phyloP scores from a whole-genome alignment of 805 yeast species.

The Pichia deserticola region DNA sequence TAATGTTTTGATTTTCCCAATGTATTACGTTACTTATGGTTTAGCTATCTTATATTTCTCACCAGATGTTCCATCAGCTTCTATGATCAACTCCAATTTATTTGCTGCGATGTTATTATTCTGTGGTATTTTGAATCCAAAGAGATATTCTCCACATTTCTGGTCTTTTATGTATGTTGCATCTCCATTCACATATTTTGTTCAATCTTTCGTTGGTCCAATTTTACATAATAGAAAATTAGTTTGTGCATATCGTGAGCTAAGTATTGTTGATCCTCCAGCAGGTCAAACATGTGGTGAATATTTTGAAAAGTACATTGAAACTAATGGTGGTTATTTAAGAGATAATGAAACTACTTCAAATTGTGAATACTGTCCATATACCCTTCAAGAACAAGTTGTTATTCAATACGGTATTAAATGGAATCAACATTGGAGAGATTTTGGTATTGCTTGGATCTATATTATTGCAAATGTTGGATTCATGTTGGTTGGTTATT shows the following conservation, averaged over 20 bases:
- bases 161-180: conserved; percentile 56
- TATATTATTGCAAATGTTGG: conserved; percentile 43
- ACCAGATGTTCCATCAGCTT: conserved; percentile 62
- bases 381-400: conserved; percentile 38
- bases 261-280: conserved; percentile 46
- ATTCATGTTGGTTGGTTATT: conserved; percentile 14
- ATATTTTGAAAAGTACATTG: conserved; percentile 37
- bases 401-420: conserved; percentile 36
- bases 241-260: conserved; percentile 41
- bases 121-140: conserved; percentile 64
- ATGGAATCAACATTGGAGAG: conserved; percentile 54
- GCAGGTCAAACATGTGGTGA: conserved; percentile 57
- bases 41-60: conserved; percentile 48
- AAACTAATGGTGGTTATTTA: conserved; percentile 47
- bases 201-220: conserved; percentile 44
- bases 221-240: conserved; percentile 45
- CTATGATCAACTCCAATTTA: conserved; percentile 47
- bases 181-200: conserved; percentile 67
- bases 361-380: conserved; percentile 44
- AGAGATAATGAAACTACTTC: conserved; percentile 42
- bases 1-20: conserved; percentile 33
- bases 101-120: conserved; percentile 55
- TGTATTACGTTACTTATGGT: conserved; percentile 44
- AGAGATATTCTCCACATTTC: conserved; percentile 52
- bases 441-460: conserved; percentile 54